Conservation (phyloP, 176 grass and related monocot genomes). For the Triticum monococcum region DNA sequence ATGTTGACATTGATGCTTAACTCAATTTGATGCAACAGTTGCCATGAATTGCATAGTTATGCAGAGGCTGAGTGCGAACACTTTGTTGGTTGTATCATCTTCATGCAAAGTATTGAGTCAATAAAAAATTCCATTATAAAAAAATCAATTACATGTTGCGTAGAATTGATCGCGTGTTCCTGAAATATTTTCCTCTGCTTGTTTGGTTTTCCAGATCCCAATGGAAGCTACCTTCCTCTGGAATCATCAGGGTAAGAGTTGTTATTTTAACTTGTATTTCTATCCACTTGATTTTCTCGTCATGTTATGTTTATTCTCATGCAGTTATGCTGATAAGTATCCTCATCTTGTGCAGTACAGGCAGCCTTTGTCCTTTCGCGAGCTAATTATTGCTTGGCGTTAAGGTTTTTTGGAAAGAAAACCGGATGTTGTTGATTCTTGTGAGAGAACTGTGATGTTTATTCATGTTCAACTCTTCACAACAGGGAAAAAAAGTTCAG, state of each 20-base stretch:
- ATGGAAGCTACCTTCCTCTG: slow-evolving; percentile 61
- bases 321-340: slow-evolving; percentile 23
- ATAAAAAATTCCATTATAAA: neutral
- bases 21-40: neutral
- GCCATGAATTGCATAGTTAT: neutral
- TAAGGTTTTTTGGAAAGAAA: slow-evolving; percentile 29
- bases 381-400: slow-evolving; percentile 33
- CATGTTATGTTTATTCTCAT: slow-evolving; percentile 10
- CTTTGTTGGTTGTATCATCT: neutral
- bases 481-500: slow-evolving; percentile 34
- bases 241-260: slow-evolving; percentile 57
- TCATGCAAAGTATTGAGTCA: neutral
- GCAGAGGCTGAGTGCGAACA: neutral
- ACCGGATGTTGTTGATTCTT: neutral
- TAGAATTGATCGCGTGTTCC: slow-evolving; percentile 6
- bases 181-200: slow-evolving; percentile 10
- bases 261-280: neutral
- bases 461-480: slow-evolving; percentile 6
- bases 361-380: slow-evolving; percentile 33
- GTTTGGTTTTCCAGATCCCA: slow-evolving; percentile 51
- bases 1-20: neutral
- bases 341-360: slow-evolving; percentile 70
- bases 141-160: neutral
- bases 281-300: slow-evolving; percentile 15
- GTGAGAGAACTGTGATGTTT: slow-evolving; percentile 19